These are phyloP conservation scores for Coemansia sp. DNA, from an alignment of 192 early-diverging fungal species.

Conservation along the genomic window DNA sequence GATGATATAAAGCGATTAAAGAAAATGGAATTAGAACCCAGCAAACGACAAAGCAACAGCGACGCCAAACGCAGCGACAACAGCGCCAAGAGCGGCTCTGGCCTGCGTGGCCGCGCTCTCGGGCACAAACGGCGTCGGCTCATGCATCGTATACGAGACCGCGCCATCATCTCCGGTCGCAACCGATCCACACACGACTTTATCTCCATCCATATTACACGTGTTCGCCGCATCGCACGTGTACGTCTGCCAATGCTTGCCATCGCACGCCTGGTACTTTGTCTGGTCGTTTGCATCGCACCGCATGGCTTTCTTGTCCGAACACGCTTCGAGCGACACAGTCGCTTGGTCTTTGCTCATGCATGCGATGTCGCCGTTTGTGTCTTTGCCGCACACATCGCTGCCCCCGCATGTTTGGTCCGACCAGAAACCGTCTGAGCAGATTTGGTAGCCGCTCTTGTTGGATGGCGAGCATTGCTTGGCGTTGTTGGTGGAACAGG, in stretches of 20 bases:
- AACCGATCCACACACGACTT: slow-evolving; percentile 23
- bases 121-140: slow-evolving; percentile 39
- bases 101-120: slow-evolving; percentile 1
- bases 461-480: slow-evolving; percentile 18
- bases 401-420: slow-evolving; percentile 26
- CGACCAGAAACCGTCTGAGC: slow-evolving; percentile 28
- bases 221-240: slow-evolving; percentile 12
- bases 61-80: slow-evolving; percentile 16
- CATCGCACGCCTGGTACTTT: slow-evolving; percentile 48
- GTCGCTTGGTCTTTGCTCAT: slow-evolving; percentile 37
- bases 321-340: slow-evolving; percentile 20
- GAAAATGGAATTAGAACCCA: background rate
- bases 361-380: slow-evolving; percentile 20
- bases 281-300: slow-evolving; percentile 20
- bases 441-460: slow-evolving; percentile 22
- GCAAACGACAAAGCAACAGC: slow-evolving; percentile 7
- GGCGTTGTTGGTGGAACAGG: slow-evolving; percentile 23
- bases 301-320: slow-evolving; percentile 27
- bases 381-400: slow-evolving; percentile 29
- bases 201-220: slow-evolving; percentile 24
- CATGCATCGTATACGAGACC: slow-evolving; percentile 24
- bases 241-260: slow-evolving; percentile 27
- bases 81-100: slow-evolving; percentile 11
- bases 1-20: background rate
- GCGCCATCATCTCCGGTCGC: background rate